Evolutionary conservation across 140 eudicot genomes (phyloP).

Genomic region (Anethum foeniculum): DNA sequence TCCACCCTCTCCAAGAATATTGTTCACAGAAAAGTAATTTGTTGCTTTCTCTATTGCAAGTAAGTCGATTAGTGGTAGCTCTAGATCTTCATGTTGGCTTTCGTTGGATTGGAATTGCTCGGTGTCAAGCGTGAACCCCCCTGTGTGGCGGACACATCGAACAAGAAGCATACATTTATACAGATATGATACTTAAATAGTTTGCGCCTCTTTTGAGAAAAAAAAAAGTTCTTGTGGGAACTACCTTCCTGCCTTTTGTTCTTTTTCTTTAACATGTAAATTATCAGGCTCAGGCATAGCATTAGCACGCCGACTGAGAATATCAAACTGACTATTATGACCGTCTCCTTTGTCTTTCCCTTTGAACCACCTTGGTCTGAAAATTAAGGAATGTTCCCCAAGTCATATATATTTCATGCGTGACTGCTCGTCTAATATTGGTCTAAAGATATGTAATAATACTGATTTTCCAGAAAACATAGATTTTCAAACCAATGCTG

Average conservation of each 20-base stretch:
- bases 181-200: not conserved
- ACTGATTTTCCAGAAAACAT: not conserved
- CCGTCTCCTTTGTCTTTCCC: slow-evolving; percentile 3
- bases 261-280: not conserved
- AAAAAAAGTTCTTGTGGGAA: not conserved
- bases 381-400: not conserved
- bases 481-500: not conserved
- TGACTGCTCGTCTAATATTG: not conserved
- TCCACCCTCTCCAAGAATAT: slow-evolving; percentile 54
- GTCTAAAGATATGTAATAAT: not conserved
- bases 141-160: too few relatives aligned
- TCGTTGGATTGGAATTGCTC: not conserved
- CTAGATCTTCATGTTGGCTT: slow-evolving; percentile 32
- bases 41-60: slow-evolving; percentile 29
- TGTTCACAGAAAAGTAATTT: slow-evolving; percentile 29
- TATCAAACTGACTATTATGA: not conserved
- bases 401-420: not conserved
- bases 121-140: not conserved
- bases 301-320: not conserved
- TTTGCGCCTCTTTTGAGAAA: too few relatives aligned
- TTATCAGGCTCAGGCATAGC: slow-evolving; percentile 3
- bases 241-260: not conserved
- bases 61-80: slow-evolving; percentile 29
- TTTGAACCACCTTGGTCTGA: not conserved
- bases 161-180: not conserved